Base-by-base conservation (phyloP, 768 basidiomycete species). In the Suillus fuscotomentosus region DNA sequence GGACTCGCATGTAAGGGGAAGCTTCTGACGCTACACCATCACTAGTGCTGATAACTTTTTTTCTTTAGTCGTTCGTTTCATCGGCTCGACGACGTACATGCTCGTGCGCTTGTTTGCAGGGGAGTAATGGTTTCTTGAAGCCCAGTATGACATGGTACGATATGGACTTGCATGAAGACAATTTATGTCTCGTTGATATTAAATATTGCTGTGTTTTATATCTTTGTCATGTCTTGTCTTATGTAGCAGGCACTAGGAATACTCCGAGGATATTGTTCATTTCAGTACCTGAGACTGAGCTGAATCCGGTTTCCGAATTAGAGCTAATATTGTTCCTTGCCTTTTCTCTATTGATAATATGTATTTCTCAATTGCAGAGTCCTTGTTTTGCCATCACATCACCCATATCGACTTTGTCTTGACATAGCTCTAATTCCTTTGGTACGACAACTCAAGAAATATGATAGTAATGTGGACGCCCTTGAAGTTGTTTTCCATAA, bases 41-140 rank as follows among this genome's bases (percentile, higher is more conserved):
- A 14, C 31, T n/a, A 34, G 43, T 60, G 34, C 53, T 54, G 20
- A 54, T 54, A 10, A 54, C 17, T n/a, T 45, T 1, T 36, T n/a
- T 53, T 36, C 31, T 55, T 43, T 66, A 96, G 94, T 94, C 59
- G 80, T 96, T 59, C 88, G 95, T 9, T 97, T 97, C 73, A 69
- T 92, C 5, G 95, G 95, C 1, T 89, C 89, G 13, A 86, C 91
- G 60, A 77, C 81, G 42, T 97, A 98, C 71, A 87, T 98, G 84
- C 72, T 95, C 60, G 81, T 97, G 24, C 86, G 95, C 17, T 72
- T 97, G 63, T 95, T 97, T 74, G 91, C 92, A 34, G 93, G 95
- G 67, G 95, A 96, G 80, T 97, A 86, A 72, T 39, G 1, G 17
- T 36, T 10, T 38, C 9, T 17, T 8, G 27, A 22, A 14, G 20